These are phyloP conservation scores for Gloeophyllum trabeum DNA, from an alignment of 768 basidiomycete species.

Conservation along the genomic window DNA sequence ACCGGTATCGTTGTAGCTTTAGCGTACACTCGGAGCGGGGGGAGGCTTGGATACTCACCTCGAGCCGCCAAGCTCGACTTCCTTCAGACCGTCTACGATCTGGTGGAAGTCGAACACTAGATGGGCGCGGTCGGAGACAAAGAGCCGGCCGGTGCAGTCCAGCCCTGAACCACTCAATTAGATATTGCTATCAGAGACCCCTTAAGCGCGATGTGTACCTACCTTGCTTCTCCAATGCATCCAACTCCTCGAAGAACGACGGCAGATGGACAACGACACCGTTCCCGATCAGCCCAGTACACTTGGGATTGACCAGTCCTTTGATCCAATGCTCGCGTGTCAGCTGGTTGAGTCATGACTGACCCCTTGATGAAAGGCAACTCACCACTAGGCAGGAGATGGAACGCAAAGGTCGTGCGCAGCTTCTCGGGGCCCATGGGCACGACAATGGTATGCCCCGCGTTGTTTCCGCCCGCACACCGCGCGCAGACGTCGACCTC, in stretches of 20 bases:
- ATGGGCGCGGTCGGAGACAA: constrained; percentile 93
- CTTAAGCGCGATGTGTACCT: constrained; percentile 6
- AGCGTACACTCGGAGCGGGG: background rate
- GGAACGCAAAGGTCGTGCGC: constrained; percentile 88
- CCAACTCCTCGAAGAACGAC: constrained; percentile 89
- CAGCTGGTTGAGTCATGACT: background rate
- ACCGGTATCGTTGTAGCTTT: constrained; percentile 1
- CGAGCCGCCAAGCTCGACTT: constrained; percentile 89
- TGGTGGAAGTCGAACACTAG: constrained; percentile 99
- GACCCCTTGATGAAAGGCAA: constrained; percentile 1
- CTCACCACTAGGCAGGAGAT: constrained; percentile 87
- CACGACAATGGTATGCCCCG: constrained; percentile 95
- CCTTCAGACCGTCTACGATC: constrained; percentile 97
- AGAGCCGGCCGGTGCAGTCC: constrained; percentile 71
- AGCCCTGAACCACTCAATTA: constrained; percentile 55
- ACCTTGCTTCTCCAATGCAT: constrained; percentile 80
- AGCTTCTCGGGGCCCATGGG: constrained; percentile 55
- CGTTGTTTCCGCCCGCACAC: constrained; percentile 98
- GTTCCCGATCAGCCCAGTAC: constrained; percentile 80
- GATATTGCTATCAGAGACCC: constrained; percentile 1
- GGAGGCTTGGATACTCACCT: constrained; percentile 33
- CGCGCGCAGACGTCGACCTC: constrained; percentile 88
- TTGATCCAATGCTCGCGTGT: constrained; percentile 2
- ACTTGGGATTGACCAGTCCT: constrained; percentile 82
- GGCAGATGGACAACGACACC: constrained; percentile 97